These are phyloP conservation scores for Diplotaxis tenuifolia DNA, from an alignment of 345 rosid species.

Conservation along the genomic window DNA sequence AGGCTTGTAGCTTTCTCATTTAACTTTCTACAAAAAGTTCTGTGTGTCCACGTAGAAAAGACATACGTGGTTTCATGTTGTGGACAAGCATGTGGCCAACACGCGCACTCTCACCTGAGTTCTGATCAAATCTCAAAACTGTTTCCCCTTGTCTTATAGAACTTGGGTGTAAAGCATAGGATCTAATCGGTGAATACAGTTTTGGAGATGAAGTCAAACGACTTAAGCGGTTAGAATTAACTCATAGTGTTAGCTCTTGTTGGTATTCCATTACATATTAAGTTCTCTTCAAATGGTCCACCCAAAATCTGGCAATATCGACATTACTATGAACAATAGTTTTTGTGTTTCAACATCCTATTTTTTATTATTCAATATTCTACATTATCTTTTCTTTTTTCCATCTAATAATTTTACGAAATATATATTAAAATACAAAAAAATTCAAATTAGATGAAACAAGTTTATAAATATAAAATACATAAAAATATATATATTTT, in stretches of 20 bases:
- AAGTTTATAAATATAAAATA: too few species aligned
- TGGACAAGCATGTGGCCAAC: conserved; percentile 23
- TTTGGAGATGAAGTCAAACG: not conserved
- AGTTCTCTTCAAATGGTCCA: not conserved
- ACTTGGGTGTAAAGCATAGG: not conserved
- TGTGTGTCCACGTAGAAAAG: conserved; percentile 21
- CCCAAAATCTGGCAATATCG: not conserved
- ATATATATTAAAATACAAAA: too few species aligned
- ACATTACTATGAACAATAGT: too few species aligned
- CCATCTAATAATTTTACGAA: too few species aligned
- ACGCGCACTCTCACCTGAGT: conserved; percentile 28
- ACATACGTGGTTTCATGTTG: conserved; percentile 10
- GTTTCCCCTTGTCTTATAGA: conserved; percentile 16
- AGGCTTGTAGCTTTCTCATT: conserved; percentile 17
- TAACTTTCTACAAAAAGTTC: not conserved
- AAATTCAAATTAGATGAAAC: too few species aligned
- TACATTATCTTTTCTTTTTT: too few species aligned
- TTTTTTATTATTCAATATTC: too few species aligned
- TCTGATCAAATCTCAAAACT: conserved; percentile 3
- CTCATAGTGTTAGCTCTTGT: not conserved
- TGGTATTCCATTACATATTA: not conserved
- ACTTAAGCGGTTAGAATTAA: not conserved
- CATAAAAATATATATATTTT: too few species aligned
- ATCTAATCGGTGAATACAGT: not conserved
- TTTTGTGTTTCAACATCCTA: too few species aligned